Base-by-base conservation (phyloP, 2,329 filamentous ascomycete genomes). In the Colletotrichum tabaci region DNA sequence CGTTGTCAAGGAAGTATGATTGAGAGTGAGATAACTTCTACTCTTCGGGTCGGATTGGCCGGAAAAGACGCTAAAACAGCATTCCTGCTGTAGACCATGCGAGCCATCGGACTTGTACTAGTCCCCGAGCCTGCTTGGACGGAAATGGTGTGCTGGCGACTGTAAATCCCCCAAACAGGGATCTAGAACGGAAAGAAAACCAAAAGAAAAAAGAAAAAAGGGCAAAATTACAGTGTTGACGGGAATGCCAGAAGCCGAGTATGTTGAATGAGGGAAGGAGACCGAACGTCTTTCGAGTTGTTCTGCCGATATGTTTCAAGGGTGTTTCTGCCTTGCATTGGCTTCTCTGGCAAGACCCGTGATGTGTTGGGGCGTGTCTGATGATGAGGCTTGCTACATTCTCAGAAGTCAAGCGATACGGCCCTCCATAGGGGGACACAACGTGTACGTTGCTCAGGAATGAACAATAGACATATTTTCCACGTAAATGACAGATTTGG, bases 1-100 rank as follows among this genome's bases (percentile, higher is more conserved):
- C 44, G 21, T 30, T 18, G 44, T 21, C 38, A 58, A 44, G 26
- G 26, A 46, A 12, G 42, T 52, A 15, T 18, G 53, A 26, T 40
- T 35, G n/a, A 42, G 42, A 12, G n/a, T 13, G 21, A 30, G 5
- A 49, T 4, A 13, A 13, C 30, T 42, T 13, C 35, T 18, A 15
- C 38, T 40, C 26, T 62, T 55, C 21, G 18, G 3, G 13, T 66
- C 23, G 38, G 26, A 70, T 61, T 70, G 62, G 53, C 18, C 23
- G 16, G 61, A 21, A n/a, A 40, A 66, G 53, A 65, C 61, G 67
- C 62, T 49, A 60, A 38, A 55, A 47, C 47, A 66, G 61, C 40
- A 55, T 3, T 66, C n/a, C 13, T 46, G 67, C 21, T 16, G 55
- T 49, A 26, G 21, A 40, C 53, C 38, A 57, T 12, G 30, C 30